Conservation (phyloP, 768 basidiomycete genomes). For the Boletus bicolor region DNA sequence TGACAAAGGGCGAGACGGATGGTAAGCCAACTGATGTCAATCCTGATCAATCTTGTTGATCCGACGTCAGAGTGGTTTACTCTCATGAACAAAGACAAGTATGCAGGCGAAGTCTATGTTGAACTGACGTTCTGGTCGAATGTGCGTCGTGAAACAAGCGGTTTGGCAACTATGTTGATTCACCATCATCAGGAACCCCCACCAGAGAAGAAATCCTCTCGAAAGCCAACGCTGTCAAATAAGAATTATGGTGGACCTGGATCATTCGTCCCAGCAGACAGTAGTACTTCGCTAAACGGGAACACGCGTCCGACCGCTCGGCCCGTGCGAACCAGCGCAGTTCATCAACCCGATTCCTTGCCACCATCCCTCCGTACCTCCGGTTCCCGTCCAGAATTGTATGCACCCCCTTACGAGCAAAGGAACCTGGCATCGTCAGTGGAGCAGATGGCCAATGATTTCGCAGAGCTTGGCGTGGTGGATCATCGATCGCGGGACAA, state of each 20-base stretch:
- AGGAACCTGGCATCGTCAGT: conserved; percentile 39
- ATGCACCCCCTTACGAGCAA: conserved; percentile 71
- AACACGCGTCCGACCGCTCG: conserved; percentile 9
- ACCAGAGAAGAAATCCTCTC: conserved; percentile 62
- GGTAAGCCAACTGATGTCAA: conserved; percentile 50
- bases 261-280: conserved; percentile 59
- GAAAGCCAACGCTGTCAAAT: conserved; percentile 48
- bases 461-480: conserved; percentile 61
- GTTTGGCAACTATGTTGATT: conserved; percentile 3
- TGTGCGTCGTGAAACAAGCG: conserved; percentile 41
- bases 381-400: conserved; percentile 64
- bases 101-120: conserved; percentile 92
- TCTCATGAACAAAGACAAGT: conserved; percentile 85
- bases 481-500: conserved; percentile 53
- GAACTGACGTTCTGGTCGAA: conserved; percentile 98
- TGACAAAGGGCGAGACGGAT: conserved; percentile 96
- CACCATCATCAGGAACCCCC: conserved; percentile 58
- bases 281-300: conserved; percentile 25
- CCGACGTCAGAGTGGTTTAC: conserved; percentile 83
- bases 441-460: conserved; percentile 59
- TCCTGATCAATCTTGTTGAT: conserved; percentile 13
- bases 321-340: conserved; percentile 27
- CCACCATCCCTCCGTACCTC: conserved; percentile 63
- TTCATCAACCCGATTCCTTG: conserved; percentile 45
- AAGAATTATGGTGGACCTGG: conserved; percentile 79